Conservation (phyloP, 2,329 filamentous ascomycete species). For the Diaporthe eres region DNA sequence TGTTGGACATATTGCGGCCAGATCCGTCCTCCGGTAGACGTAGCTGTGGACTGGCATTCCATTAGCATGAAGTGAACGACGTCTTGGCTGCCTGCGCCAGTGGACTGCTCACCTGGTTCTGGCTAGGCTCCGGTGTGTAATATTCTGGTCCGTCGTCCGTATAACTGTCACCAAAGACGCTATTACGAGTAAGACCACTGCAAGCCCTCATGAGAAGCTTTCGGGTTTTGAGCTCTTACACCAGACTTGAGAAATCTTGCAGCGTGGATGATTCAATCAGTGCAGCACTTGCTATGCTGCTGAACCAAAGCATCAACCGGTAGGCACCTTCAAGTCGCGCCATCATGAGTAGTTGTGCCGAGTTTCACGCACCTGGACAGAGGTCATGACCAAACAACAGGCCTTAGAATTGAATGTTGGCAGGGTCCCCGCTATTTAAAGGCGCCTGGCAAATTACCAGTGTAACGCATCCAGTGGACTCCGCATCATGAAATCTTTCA, state of each 20-base stretch:
- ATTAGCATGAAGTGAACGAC: background rate
- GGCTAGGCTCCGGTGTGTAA: conserved; percentile 37
- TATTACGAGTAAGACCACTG: background rate
- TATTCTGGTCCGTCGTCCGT: conserved; percentile 38
- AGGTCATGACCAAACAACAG: background rate
- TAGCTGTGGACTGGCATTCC: conserved; percentile 22
- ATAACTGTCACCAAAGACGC: conserved; percentile 40
- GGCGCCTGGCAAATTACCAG: background rate
- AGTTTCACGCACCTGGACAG: background rate
- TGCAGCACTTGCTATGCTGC: conserved; percentile 3
- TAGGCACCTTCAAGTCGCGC: background rate
- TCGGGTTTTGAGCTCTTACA: conserved; percentile 23
- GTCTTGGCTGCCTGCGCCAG: background rate
- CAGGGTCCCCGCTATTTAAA: background rate
- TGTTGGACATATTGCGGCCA: conserved; percentile 44
- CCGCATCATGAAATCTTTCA: background rate
- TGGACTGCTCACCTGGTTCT: conserved; percentile 5
- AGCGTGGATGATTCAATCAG: conserved; percentile 38
- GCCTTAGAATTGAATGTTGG: background rate
- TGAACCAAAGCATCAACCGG: conserved; percentile 9
- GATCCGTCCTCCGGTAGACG: conserved; percentile 39
- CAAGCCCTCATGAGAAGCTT: background rate
- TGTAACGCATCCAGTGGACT: background rate
- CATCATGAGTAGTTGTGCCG: background rate
- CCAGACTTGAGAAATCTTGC: conserved; percentile 33